These are phyloP conservation scores for Chrysanthemum makinoi DNA, from an alignment of 129 eudicot species.

Conservation along the genomic window DNA sequence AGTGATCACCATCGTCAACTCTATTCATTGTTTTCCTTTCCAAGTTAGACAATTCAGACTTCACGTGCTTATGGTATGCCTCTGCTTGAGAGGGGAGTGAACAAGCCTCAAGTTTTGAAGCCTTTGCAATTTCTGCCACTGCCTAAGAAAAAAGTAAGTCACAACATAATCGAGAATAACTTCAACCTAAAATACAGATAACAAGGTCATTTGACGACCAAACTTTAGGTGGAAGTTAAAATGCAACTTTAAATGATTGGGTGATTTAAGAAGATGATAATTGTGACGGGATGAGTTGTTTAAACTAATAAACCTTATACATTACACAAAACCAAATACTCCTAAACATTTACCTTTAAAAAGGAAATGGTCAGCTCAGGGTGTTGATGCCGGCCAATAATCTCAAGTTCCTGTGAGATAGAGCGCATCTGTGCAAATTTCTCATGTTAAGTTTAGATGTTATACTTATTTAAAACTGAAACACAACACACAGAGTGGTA, in stretches of 20 bases:
- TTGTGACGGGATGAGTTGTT: too few species aligned
- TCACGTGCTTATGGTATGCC: conserved; percentile 35
- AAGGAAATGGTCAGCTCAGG: conserved; percentile 81
- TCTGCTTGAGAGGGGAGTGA: conserved; percentile 64
- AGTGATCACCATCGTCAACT: conserved; percentile 12
- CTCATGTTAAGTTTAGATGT: conserved; percentile 22
- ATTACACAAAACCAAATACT: not conserved
- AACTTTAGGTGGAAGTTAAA: not conserved
- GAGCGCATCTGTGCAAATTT: conserved; percentile 70
- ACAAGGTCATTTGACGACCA: not conserved
- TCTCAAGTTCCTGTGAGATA: conserved; percentile 90
- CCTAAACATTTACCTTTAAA: conserved; percentile 52
- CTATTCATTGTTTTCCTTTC: too few species aligned
- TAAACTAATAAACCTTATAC: not conserved
- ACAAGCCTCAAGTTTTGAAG: conserved; percentile 74
- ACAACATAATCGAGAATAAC: not conserved
- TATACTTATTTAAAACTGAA: not conserved
- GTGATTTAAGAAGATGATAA: too few species aligned
- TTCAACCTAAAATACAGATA: not conserved
- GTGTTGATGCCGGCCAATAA: conserved; percentile 91
- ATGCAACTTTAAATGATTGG: too few species aligned
- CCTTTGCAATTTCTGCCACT: conserved; percentile 86
- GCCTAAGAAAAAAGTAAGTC: conserved; percentile 45
- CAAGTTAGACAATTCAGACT: conserved; percentile 29
- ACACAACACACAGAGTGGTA: conserved; percentile 1